phyloP scores from a whole-genome alignment of 2,329 filamentous ascomycete species.

The Fusarium papillatum region DNA sequence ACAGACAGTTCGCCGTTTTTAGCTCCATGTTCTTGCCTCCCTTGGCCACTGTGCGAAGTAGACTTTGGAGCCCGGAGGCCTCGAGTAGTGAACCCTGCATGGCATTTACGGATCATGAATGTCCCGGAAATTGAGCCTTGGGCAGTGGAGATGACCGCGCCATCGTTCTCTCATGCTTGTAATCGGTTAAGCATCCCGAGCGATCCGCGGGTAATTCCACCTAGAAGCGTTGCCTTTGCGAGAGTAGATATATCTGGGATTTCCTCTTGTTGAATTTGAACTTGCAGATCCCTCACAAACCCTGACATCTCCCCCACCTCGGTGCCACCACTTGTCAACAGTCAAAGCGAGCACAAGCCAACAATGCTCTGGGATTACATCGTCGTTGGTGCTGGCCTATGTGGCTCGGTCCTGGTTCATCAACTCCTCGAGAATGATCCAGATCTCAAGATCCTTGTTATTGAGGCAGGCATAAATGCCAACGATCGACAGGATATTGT shows the following conservation, averaged over 20 bases:
- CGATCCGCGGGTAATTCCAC: neutral
- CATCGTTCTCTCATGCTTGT: neutral
- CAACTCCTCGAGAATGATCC: slow-evolving; percentile 44
- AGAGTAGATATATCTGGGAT: neutral
- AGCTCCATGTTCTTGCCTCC: neutral
- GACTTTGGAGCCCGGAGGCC: neutral
- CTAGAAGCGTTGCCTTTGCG: neutral
- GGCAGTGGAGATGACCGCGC: neutral
- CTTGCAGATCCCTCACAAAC: neutral
- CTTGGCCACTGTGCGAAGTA: neutral
- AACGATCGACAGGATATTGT: slow-evolving; percentile 43
- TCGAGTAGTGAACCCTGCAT: neutral
- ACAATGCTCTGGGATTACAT: slow-evolving; percentile 50
- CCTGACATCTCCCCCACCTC: neutral
- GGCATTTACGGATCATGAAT: neutral
- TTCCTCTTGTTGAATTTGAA: neutral
- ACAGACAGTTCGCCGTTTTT: neutral
- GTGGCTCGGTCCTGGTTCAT: slow-evolving; percentile 52
- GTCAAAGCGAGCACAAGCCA: neutral
- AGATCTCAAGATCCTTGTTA: slow-evolving; percentile 50
- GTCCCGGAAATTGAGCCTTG: neutral
- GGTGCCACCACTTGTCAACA: neutral
- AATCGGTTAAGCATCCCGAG: neutral
- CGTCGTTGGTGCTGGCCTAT: slow-evolving; percentile 53
- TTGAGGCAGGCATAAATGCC: slow-evolving; percentile 53